Percentiles rank a stretch among this genome's conserved stretches.
Evolutionary conservation across 805 yeast species (phyloP).

Genomic region (Saccharomyces kudriavzevii): DNA sequence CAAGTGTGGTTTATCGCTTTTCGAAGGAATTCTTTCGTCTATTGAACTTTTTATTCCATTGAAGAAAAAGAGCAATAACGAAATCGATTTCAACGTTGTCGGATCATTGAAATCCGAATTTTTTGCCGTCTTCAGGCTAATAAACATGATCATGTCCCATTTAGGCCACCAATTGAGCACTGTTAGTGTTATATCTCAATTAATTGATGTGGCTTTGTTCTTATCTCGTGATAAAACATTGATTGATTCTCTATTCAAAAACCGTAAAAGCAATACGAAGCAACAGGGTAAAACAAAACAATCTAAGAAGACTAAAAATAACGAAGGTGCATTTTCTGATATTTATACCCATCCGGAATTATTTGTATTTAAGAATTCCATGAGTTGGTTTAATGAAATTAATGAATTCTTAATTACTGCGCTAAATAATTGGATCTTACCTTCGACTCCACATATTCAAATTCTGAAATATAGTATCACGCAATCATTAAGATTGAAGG

Average conservation of each 20-base stretch:
- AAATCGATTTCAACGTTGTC: slow-evolving; percentile 34
- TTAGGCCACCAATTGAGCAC: slow-evolving; percentile 40
- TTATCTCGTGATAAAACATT: slow-evolving; percentile 31
- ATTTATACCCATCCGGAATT: slow-evolving; percentile 56
- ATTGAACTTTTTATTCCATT: slow-evolving; percentile 57
- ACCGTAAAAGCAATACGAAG: slow-evolving; percentile 9
- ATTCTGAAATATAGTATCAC: slow-evolving; percentile 41
- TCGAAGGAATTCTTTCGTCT: slow-evolving; percentile 42
- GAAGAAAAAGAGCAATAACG: slow-evolving; percentile 29
- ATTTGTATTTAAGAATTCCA: slow-evolving; percentile 39
- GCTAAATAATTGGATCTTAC: slow-evolving; percentile 42
- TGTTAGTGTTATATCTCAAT: slow-evolving; percentile 43
- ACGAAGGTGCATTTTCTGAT: slow-evolving; percentile 53
- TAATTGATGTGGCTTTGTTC: slow-evolving; percentile 49
- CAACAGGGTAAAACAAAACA: slow-evolving; percentile 16
- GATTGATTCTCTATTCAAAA: slow-evolving; percentile 19
- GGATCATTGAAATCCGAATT: slow-evolving; percentile 19
- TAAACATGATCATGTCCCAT: slow-evolving; percentile 13
- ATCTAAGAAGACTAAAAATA: slow-evolving; percentile 37
- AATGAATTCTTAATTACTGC: slow-evolving; percentile 41
- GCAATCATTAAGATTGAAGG: slow-evolving; percentile 30
- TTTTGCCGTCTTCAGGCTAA: slow-evolving; percentile 15
- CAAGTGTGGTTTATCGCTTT: slow-evolving; percentile 38
- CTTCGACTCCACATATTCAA: slow-evolving; percentile 55
- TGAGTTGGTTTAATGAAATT: slow-evolving; percentile 26